A percentile compares a stretch with the other conserved stretches of the same genome.
These are phyloP conservation scores for Nothopassalora personata DNA, from an alignment of 2,329 filamentous ascomycete genomes.

Conservation along the genomic window DNA sequence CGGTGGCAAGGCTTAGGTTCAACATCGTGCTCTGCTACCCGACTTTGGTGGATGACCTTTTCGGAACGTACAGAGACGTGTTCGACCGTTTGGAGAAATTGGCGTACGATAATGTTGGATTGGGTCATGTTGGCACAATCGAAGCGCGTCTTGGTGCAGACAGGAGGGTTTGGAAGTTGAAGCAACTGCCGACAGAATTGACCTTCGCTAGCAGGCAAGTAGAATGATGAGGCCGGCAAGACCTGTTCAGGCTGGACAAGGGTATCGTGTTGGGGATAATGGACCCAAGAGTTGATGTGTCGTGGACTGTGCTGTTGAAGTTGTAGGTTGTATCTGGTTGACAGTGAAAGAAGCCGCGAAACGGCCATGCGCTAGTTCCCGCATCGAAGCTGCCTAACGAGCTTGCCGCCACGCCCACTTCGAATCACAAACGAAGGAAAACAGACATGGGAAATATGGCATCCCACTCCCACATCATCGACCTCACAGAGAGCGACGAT, in stretches of 20 bases:
- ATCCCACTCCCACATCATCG: not conserved
- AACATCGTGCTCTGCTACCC: constrained; percentile 13
- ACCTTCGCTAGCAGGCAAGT: constrained; percentile 10
- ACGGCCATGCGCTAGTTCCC: not conserved
- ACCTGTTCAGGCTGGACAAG: too few relatives aligned
- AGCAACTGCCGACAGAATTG: constrained; percentile 8
- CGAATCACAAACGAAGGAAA: not conserved
- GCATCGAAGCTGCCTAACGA: not conserved
- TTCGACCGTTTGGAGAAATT: constrained; percentile 15
- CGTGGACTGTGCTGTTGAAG: not conserved
- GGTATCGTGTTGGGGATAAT: too few relatives aligned
- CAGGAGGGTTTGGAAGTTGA: constrained; percentile 14
- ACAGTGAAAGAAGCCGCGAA: not conserved
- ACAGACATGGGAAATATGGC: not conserved
- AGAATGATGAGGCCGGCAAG: not conserved
- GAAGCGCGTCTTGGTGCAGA: constrained; percentile 13
- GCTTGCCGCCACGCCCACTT: not conserved
- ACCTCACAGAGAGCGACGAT: constrained; percentile 1
- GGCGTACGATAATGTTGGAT: constrained; percentile 13
- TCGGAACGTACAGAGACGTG: constrained; percentile 15
- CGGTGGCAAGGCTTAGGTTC: constrained; percentile 9
- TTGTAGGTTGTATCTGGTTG: not conserved
- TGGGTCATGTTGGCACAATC: constrained; percentile 12
- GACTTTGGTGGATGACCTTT: constrained; percentile 14
- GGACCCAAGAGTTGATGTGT: not conserved